phyloP scores from a whole-genome alignment of 805 yeast genomes.

The Ogataea minuta region DNA sequence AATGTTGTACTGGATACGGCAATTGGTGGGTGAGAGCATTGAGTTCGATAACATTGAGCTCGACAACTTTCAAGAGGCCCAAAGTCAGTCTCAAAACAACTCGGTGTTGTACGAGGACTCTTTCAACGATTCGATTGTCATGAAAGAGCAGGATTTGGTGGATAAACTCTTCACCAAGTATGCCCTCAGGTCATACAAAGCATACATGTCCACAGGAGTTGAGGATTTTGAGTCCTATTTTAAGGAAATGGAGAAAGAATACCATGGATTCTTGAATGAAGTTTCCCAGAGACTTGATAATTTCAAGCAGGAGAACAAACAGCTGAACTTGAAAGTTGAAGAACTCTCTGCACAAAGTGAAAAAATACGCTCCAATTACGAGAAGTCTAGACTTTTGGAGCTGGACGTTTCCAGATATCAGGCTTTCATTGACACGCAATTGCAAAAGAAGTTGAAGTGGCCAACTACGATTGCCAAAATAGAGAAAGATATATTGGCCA shows the following conservation, averaged over 20 bases:
- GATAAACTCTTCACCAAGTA: conserved; percentile 42
- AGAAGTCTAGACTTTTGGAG: conserved; percentile 61
- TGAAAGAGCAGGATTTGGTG: conserved; percentile 28
- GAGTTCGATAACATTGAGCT: conserved; percentile 36
- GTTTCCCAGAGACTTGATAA: conserved; percentile 46
- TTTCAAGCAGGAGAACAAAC: conserved; percentile 40
- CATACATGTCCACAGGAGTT: conserved; percentile 55
- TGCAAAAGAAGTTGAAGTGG: conserved; percentile 67
- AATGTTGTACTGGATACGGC: conserved; percentile 78
- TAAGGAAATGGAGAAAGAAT: conserved; percentile 55
- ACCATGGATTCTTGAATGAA: conserved; percentile 48
- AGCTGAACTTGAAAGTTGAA: conserved; percentile 39
- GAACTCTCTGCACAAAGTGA: conserved; percentile 44
- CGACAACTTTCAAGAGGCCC: conserved; percentile 23
- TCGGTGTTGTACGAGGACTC: conserved; percentile 28
- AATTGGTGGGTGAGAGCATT: conserved; percentile 45
- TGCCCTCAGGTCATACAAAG: conserved; percentile 62
- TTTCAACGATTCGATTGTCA: conserved; percentile 25
- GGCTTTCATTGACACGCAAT: conserved; percentile 68
- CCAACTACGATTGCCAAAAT: conserved; percentile 54
- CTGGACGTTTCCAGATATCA: conserved; percentile 68
- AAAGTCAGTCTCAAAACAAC: conserved; percentile 24
- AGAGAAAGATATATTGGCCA: conserved; percentile 50
- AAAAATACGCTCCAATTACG: conserved; percentile 49
- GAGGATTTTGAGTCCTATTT: conserved; percentile 59